These are phyloP conservation scores for Penicillium malachiteum DNA, from an alignment of 495 filamentous ascomycete species.

Conservation along the genomic window DNA sequence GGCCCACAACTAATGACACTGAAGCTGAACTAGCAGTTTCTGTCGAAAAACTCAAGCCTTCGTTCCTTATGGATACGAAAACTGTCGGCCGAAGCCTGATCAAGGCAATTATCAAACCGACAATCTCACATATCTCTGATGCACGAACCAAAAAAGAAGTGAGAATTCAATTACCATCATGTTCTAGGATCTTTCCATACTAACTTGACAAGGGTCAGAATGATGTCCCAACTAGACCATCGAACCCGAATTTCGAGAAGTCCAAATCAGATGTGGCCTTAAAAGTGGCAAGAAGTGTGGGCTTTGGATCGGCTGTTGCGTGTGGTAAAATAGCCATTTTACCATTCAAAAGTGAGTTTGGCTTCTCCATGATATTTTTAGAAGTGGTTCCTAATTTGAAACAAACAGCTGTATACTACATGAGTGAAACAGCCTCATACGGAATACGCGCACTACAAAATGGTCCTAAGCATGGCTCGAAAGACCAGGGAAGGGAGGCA, in stretches of 20 bases:
- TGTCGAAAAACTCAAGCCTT: background rate
- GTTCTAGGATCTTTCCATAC: background rate
- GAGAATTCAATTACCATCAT: background rate
- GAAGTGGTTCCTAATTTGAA: background rate
- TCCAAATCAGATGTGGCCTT: background rate
- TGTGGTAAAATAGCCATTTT: slow-evolving; percentile 9
- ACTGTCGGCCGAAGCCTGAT: background rate
- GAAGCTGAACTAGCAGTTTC: background rate
- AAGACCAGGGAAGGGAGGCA: background rate
- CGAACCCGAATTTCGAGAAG: background rate
- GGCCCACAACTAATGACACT: background rate
- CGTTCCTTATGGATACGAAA: background rate
- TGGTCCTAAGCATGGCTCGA: background rate
- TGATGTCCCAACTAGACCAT: background rate
- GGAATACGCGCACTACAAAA: background rate
- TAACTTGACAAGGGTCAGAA: background rate
- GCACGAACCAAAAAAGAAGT: background rate
- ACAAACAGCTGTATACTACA: slow-evolving; percentile 6
- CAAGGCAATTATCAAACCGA: slow-evolving; percentile 9
- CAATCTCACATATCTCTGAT: slow-evolving; percentile 5
- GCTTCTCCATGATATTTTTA: background rate
- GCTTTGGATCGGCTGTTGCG: slow-evolving; percentile 6
- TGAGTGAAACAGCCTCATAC: slow-evolving; percentile 8
- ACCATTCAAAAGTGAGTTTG: slow-evolving; percentile 12
- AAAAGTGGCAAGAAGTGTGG: slow-evolving; percentile 3